Percentiles rank a stretch among this genome's conserved stretches.
phyloP scores from a whole-genome alignment of 2,329 filamentous ascomycete genomes.

The Diaporthe caulivora region DNA sequence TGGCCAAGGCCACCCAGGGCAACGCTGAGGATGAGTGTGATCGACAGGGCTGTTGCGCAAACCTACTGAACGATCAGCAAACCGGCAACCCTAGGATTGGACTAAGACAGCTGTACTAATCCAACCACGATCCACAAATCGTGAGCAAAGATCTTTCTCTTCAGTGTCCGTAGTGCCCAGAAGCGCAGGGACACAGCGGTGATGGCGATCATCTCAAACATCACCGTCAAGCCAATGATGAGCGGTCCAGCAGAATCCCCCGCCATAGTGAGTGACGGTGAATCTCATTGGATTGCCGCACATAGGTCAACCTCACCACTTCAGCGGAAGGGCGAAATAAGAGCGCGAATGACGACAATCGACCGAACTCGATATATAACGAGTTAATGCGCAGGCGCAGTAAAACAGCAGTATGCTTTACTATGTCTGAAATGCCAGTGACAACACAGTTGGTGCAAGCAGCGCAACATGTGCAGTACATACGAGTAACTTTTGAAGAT shows the following conservation, averaged over 20 bases:
- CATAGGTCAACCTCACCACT: background rate
- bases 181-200: background rate
- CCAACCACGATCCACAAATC: background rate
- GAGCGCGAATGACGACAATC: background rate
- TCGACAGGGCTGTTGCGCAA: background rate
- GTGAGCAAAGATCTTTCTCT: background rate
- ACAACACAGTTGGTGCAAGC: too few species aligned
- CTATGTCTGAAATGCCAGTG: too few species aligned
- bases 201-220: slow-evolving; percentile 12
- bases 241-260: background rate
- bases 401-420: too few species aligned
- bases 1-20: background rate
- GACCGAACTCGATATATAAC: background rate
- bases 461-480: too few species aligned
- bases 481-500: too few species aligned
- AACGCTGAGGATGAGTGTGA: background rate
- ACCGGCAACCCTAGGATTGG: background rate
- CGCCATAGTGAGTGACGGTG: background rate
- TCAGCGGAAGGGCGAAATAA: background rate
- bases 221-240: background rate
- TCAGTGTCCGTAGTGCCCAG: background rate
- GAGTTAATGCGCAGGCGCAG: background rate
- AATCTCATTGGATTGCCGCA: background rate
- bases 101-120: background rate
- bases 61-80: background rate